Base-by-base conservation (phyloP, 768 basidiomycete species). In the Lactarius sp. region DNA sequence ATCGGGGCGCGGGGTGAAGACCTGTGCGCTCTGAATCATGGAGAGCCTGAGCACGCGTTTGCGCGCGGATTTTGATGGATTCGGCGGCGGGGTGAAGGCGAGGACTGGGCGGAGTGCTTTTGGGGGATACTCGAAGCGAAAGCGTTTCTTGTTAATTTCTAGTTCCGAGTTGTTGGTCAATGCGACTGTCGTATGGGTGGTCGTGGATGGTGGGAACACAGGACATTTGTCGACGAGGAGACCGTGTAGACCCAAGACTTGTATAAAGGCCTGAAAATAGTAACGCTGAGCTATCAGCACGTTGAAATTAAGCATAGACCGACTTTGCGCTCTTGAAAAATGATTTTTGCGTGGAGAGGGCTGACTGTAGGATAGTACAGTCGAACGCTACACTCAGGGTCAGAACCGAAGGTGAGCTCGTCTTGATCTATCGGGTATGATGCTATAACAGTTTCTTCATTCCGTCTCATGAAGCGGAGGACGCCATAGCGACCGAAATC, bases 81-180 rank as follows among this genome's bases (percentile, higher is more conserved):
- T 31, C 16, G 62, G 64, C 27, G 54, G 52, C 39, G 69, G 56
- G 65, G 63, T 67, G 0, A 83, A 81, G 7, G 80, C 77, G 44
- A 81, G 77, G 34, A 76, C 74, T 16, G 81, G 75, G 27, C 88
- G 83, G 36, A 86, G 74, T 51, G 87, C 84, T 70, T 89, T 89
- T 6, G 89, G 87, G 2, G 88, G 89, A 69, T 90, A 90, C 5
- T 78, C 78, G 72, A 90, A 90, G n/a, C 77, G 75, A 71, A 91
- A 91, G 6, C 81, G 78, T 69, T 90, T 90, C 50, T 78, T 79
- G 70, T 83, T 83, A 14, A 90, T 85, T 65, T 86, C 85, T 49
- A 90, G 78, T 41, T 83, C 81, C 7, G 86, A 84, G 71, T 83
- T 80, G 71, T 87, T 88, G 10, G 77, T 77, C 18, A 91, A 75